Conservation (phyloP, 257 asterid species). For the Jacaranda mimosifolia region DNA sequence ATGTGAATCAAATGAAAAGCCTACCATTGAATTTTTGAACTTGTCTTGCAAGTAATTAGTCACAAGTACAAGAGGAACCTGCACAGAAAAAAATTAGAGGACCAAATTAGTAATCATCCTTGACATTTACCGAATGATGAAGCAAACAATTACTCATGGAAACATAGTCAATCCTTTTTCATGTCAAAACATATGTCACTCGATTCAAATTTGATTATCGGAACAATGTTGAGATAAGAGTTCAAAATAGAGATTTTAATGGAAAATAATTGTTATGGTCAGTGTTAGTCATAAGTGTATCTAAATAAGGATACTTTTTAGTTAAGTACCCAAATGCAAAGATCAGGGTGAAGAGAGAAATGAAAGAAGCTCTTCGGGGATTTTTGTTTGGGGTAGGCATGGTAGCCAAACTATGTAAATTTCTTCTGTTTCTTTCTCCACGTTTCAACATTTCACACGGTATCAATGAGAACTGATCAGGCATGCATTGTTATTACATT, state of each 20-base stretch:
- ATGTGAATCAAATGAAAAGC: conserved; percentile 29
- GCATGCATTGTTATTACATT: neutral
- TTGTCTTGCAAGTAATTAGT: conserved; percentile 85
- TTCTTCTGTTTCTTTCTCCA: neutral
- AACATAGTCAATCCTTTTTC: neutral
- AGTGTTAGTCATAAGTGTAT: neutral
- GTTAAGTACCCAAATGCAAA: neutral
- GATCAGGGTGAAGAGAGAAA: neutral
- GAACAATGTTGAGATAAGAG: neutral
- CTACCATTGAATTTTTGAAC: conserved; percentile 93
- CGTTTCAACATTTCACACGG: conserved; percentile 5
- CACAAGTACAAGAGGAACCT: conserved; percentile 91
- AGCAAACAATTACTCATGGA: neutral
- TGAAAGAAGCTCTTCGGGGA: neutral
- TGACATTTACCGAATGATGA: neutral
- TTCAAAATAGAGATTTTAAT: neutral
- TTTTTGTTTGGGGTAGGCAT: neutral
- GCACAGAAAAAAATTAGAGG: conserved; percentile 37
- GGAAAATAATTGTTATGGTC: neutral
- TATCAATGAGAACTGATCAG: neutral
- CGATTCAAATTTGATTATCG: neutral
- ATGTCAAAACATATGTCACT: neutral
- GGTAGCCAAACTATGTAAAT: neutral
- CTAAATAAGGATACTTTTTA: neutral
- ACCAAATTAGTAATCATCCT: conserved; percentile 28